Evolutionary conservation across 192 early-diverging fungal species (phyloP), one percentile per base, ranked within the genome.

Genomic region (Radiomyces spectabilis): DNA sequence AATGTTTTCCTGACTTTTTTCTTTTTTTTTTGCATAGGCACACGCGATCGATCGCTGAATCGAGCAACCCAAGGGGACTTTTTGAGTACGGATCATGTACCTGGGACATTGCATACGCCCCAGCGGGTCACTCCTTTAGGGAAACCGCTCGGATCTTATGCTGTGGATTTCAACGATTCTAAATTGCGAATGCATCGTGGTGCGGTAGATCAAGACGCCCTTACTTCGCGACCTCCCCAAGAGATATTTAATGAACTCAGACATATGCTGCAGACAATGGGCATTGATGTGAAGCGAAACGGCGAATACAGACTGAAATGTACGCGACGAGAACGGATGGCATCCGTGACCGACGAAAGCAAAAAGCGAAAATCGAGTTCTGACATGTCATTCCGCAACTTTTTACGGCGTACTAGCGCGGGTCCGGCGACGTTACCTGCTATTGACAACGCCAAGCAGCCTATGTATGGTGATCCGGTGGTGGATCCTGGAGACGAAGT

Each of bases 401-500:
- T n/a, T n/a, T n/a, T n/a, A n/a, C n/a, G n/a, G n/a, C n/a, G n/a
- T n/a, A n/a, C n/a, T n/a, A n/a, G n/a, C n/a, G n/a, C n/a, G n/a
- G n/a, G n/a, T n/a, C n/a, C n/a, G n/a, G n/a, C n/a, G n/a, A n/a
- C n/a, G n/a, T n/a, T n/a, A n/a, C 24, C 24, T 12, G 8, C 42
- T 44, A 24, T 24, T 19, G 42, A 43, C 42, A 19, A 10, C 3
- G 25, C 31, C 15, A 38, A n/a, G 16, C 25, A 16, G 0, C 60
- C 63, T 25, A 54, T 74, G 3, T 41, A 79, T 5, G 81, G 81
- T 1, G 78, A 83, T 40, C 64, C 71, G 15, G 21, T 57, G 1
- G 57, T 77, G 25, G 81, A 83, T 57, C 68, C 71, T 13, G 84
- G 85, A 19, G 91, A 87, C 22, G 93, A 95, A 71, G 81, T 98